Evolutionary conservation across 192 early-diverging fungal genomes (phyloP).

Genomic region (Rhizophagus sp.): DNA sequence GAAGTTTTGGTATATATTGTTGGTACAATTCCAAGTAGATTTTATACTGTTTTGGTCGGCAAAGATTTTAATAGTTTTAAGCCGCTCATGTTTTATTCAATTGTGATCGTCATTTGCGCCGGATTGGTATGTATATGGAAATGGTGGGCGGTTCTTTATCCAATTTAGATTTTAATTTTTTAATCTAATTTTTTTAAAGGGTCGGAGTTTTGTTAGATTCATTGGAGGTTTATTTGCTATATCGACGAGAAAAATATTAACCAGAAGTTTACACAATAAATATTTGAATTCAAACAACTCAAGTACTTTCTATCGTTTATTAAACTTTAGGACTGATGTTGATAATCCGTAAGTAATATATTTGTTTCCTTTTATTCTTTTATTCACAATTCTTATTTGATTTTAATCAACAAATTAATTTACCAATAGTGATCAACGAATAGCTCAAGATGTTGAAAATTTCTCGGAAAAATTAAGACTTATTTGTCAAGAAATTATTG

Average conservation of each 20-base stretch:
- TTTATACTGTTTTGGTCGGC: conserved; percentile 71
- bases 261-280: conserved; percentile 58
- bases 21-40: conserved; percentile 70
- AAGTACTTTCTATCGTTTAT: conserved; percentile 59
- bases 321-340: conserved; percentile 49
- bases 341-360: conserved; percentile 67
- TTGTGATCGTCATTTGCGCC: conserved; percentile 57
- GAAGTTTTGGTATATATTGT: conserved; percentile 67
- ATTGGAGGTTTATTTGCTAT: conserved; percentile 63
- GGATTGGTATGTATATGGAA: conserved; percentile 50
- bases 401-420: neutral
- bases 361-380: neutral
- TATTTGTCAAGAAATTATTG: conserved; percentile 62
- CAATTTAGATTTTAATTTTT: conserved; percentile 5
- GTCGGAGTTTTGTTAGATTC: conserved; percentile 61
- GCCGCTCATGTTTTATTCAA: conserved; percentile 52
- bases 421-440: conserved; percentile 70
- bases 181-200: conserved; percentile 32
- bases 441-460: conserved; percentile 87
- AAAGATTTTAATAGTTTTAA: conserved; percentile 64
- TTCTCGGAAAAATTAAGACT: conserved; percentile 62
- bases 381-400: conserved; percentile 15
- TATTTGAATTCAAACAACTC: conserved; percentile 51
- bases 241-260: conserved; percentile 61
- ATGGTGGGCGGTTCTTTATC: conserved; percentile 19